phyloP scores from a whole-genome alignment of 768 basidiomycete species.

The Naganishia antarctica region DNA sequence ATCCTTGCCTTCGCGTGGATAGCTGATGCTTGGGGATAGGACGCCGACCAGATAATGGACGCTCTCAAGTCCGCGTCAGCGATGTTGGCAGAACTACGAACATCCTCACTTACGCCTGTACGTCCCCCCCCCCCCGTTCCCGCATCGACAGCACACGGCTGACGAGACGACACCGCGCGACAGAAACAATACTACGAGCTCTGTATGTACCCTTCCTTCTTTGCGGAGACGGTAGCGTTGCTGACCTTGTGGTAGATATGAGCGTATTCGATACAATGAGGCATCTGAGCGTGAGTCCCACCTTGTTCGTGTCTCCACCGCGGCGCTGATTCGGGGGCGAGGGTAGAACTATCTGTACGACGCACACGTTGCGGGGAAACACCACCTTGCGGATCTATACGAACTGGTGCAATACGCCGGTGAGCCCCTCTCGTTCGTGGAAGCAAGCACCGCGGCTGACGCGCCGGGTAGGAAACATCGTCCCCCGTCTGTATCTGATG shows the following conservation, averaged over 20 bases:
- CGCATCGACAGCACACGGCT: background rate
- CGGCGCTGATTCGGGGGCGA: background rate
- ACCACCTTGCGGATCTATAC: slow-evolving; percentile 96
- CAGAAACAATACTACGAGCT: slow-evolving; percentile 99
- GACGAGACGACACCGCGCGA: too few relatives aligned
- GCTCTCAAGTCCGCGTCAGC: slow-evolving; percentile 93
- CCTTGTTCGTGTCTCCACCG: background rate
- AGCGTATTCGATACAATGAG: slow-evolving; percentile 95
- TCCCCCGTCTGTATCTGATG: slow-evolving; percentile 72
- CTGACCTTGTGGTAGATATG: slow-evolving; percentile 65
- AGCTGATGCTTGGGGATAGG: slow-evolving; percentile 54
- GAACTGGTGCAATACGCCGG: slow-evolving; percentile 90
- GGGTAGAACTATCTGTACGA: slow-evolving; percentile 88
- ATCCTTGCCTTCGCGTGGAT: slow-evolving; percentile 4
- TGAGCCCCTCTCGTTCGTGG: too few relatives aligned
- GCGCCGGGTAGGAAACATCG: slow-evolving; percentile 62
- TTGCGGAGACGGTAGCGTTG: background rate
- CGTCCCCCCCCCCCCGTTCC: background rate
- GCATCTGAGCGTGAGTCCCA: slow-evolving; percentile 56
- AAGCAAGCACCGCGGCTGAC: background rate
- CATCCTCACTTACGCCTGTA: slow-evolving; percentile 68
- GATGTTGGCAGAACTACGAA: slow-evolving; percentile 94
- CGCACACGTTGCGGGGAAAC: slow-evolving; percentile 81
- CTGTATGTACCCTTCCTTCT: slow-evolving; percentile 56
- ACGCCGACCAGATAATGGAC: slow-evolving; percentile 96